phyloP scores from a whole-genome alignment of 2,329 filamentous ascomycete species.

The Alternaria ventricosa region DNA sequence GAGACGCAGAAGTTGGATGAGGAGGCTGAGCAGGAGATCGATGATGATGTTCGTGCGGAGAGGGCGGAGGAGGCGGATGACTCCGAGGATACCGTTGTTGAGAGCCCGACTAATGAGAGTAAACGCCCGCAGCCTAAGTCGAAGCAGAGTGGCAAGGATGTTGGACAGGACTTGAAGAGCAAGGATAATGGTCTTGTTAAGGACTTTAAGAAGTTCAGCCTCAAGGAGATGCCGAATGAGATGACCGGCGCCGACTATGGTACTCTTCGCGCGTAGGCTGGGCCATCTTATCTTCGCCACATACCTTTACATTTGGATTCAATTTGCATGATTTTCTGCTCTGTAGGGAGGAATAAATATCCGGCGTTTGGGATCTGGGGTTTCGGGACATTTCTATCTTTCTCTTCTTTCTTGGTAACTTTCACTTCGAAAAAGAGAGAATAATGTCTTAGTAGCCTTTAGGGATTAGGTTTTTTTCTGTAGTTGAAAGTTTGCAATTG shows the following conservation, averaged over 20 bases:
- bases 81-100: conserved; percentile 35
- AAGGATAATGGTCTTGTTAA: conserved; percentile 27
- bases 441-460: neutral
- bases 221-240: conserved; percentile 40
- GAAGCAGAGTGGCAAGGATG: neutral
- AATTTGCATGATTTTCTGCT: conserved; percentile 8
- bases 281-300: neutral
- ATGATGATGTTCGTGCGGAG: conserved; percentile 37
- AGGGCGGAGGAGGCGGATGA: conserved; percentile 25
- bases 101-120: conserved; percentile 17
- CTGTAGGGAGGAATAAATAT: neutral
- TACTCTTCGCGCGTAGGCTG: conserved; percentile 24
- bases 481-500: neutral
- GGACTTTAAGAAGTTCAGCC: conserved; percentile 35
- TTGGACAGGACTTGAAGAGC: conserved; percentile 6
- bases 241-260: conserved; percentile 37
- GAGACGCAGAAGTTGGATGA: conserved; percentile 48
- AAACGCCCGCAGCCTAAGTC: conserved; percentile 5
- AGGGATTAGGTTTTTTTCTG: neutral
- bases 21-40: conserved; percentile 36
- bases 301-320: conserved; percentile 1
- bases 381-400: neutral
- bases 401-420: neutral
- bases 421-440: neutral
- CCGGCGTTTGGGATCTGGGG: neutral